These are phyloP conservation scores for Meira miltonrushii DNA, from an alignment of 1,284 basidiomycete genomes.

Conservation along the genomic window DNA sequence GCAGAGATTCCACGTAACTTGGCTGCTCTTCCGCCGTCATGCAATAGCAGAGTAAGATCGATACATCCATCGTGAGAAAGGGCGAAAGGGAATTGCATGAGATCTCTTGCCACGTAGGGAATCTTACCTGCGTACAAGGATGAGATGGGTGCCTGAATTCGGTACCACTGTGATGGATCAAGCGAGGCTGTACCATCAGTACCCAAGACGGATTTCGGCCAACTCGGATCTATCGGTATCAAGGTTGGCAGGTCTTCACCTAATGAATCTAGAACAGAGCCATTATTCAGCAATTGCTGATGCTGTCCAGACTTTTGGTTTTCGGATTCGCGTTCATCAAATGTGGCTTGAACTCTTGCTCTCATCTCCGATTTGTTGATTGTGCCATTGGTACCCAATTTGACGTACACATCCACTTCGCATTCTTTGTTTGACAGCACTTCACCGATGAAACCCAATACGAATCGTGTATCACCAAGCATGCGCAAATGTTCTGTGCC, in stretches of 20 bases:
- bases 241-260: slow-evolving; percentile 16
- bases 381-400: slow-evolving; percentile 31
- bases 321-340: slow-evolving; percentile 1
- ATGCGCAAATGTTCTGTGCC: slow-evolving; percentile 82
- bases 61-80: slow-evolving; percentile 38
- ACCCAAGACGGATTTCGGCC: slow-evolving; percentile 13
- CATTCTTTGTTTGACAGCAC: slow-evolving; percentile 38
- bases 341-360: slow-evolving; percentile 17
- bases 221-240: slow-evolving; percentile 31
- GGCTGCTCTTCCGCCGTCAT: slow-evolving; percentile 29
- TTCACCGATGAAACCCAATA: slow-evolving; percentile 68
- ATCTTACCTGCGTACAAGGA: slow-evolving; percentile 47
- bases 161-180: slow-evolving; percentile 23
- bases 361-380: slow-evolving; percentile 39
- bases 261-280: slow-evolving; percentile 30
- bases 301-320: neutral
- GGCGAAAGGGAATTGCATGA: slow-evolving; percentile 49
- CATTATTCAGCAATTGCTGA: slow-evolving; percentile 21
- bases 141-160: slow-evolving; percentile 30
- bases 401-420: slow-evolving; percentile 40
- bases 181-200: slow-evolving; percentile 7
- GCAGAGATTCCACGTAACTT: slow-evolving; percentile 35
- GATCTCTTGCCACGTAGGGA: slow-evolving; percentile 44
- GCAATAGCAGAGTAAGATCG: slow-evolving; percentile 39
- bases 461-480: slow-evolving; percentile 87